phyloP scores from a whole-genome alignment of 768 basidiomycete species.

The Psilocybe sp. region DNA sequence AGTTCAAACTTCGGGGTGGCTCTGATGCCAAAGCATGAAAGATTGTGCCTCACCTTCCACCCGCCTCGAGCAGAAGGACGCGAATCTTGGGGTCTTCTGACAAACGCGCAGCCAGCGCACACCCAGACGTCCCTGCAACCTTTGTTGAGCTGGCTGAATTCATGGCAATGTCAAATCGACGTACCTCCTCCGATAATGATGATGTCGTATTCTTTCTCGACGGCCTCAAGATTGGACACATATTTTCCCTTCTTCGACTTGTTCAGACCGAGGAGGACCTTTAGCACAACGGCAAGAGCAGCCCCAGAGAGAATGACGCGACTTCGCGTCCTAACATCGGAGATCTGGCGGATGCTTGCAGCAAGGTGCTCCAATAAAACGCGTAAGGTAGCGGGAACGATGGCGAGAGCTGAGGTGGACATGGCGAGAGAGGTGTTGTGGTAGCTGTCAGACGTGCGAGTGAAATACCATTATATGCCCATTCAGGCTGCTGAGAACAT shows the following conservation, averaged over 20 bases:
- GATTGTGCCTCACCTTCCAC: conserved; percentile 43
- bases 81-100: conserved; percentile 50
- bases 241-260: conserved; percentile 17
- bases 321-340: not conserved
- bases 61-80: conserved; percentile 57
- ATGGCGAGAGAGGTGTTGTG: no score
- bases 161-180: not conserved
- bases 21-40: not conserved
- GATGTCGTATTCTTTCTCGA: conserved; percentile 40
- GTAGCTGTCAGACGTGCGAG: no score
- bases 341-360: not conserved
- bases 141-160: not conserved
- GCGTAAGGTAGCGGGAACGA: conserved; percentile 1
- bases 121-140: conserved; percentile 52
- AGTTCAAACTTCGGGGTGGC: no score
- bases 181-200: conserved; percentile 55
- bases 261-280: conserved; percentile 11
- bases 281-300: conserved; percentile 22
- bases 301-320: conserved; percentile 12
- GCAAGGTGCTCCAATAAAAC: conserved; percentile 1
- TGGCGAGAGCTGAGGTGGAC: not conserved
- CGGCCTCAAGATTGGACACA: conserved; percentile 19
- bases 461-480: no score
- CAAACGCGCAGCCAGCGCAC: conserved; percentile 55
- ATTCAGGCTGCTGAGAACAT: no score